Conservation (phyloP, 1,284 basidiomycete species). For the Kalmanozyma brasiliensis region DNA sequence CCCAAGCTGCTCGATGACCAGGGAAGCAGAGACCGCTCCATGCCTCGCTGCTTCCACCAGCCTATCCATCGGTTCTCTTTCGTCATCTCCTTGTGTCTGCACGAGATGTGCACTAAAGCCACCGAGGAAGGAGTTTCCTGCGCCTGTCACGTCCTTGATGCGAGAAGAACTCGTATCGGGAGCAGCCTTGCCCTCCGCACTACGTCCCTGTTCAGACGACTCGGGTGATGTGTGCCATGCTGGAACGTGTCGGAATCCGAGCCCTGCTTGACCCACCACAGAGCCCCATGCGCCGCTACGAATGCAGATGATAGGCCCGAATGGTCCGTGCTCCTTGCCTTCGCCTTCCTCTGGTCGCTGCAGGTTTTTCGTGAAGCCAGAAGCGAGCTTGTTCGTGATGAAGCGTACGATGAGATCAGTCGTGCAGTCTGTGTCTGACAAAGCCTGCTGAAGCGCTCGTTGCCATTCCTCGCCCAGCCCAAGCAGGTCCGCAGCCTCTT, state of each 20-base stretch:
- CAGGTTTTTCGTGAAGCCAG: constrained; percentile 15
- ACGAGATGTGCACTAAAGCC: constrained; percentile 44
- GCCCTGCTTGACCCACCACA: constrained; percentile 25
- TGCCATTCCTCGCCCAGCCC: constrained; percentile 39
- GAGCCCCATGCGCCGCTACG: constrained; percentile 51
- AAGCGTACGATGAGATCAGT: constrained; percentile 17
- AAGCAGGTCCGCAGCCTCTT: constrained; percentile 69
- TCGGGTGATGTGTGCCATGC: constrained; percentile 37
- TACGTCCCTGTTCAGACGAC: too few species aligned
- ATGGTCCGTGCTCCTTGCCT: neutral
- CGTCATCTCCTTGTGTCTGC: constrained; percentile 5
- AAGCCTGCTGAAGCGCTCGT: neutral
- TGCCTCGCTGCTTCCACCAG: constrained; percentile 38
- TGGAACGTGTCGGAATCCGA: constrained; percentile 27
- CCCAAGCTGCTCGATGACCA: constrained; percentile 53
- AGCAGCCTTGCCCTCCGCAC: too few species aligned
- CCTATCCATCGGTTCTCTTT: constrained; percentile 6
- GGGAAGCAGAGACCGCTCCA: constrained; percentile 48
- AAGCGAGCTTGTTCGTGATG: constrained; percentile 20
- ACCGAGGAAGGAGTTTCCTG: constrained; percentile 54
- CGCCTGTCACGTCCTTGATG: constrained; percentile 55
- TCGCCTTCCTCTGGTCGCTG: neutral
- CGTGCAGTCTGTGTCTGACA: neutral
- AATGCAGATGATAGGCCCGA: constrained; percentile 49
- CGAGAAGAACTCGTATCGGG: constrained; percentile 9